Evolutionary conservation across 495 filamentous ascomycete genomes (phyloP), one percentile per base, ranked within the genome.

Genomic region (Viridothelium virens): DNA sequence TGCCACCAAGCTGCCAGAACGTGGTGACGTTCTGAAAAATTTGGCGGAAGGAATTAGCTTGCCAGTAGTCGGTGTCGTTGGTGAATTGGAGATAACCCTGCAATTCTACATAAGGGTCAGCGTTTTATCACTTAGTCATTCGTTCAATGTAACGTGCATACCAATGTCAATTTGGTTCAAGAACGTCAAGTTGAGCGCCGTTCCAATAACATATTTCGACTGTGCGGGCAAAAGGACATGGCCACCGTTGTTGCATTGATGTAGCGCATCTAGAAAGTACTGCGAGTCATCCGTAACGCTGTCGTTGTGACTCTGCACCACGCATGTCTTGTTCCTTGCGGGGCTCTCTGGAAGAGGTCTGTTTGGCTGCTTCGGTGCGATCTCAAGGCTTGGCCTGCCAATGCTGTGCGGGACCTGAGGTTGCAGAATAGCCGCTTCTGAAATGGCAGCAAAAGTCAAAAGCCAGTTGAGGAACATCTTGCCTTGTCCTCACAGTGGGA

Each of bases 1-100:
- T 76, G 25, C 87, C 87, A 41, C 87, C 86, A 66, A 89, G 79
- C 74, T 84, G 81, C 81, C 86, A 90, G 80, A 89, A 89, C 3
- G 85, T 85, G 0, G 84, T 85, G 0, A 83, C 80, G 69, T 89
- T 87, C 69, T 90, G 87, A 76, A 82, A 89, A 63, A 70, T 74
- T 33, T 87, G 84, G 31, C 74, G 73, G 79, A 89, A 89, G 14
- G 78, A 77, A 65, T 86, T 79, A 12, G 75, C 77, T 70, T 88
- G 82, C 86, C 87, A 89, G 77, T 89, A 89, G 61, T 81, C 77
- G 4, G 83, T 87, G 72, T 90, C 82, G 65, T 86, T 83, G 63
- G 81, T 84, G 75, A 90, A 89, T 38, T 79, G 69, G 39, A 88
- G 79, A 38, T 76, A 78, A 16, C 82, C 83, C 65, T 80, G 79